Evolutionary conservation across 2,329 filamentous ascomycete species (phyloP).

Genomic region (Penicillium crustosum): DNA sequence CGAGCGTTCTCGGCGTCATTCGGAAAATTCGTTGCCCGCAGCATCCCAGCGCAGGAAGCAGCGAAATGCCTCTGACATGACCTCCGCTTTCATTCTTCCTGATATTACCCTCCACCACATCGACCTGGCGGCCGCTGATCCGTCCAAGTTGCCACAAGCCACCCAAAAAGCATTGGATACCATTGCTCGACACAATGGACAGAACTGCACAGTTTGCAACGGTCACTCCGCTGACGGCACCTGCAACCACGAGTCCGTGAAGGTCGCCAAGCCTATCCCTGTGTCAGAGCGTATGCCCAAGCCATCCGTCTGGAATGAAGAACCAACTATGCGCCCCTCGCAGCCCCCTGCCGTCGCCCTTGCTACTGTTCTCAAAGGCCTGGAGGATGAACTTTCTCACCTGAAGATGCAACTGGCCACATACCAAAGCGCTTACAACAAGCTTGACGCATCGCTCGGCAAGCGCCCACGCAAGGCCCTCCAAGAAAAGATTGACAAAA

Average conservation of each 20-base stretch:
- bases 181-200: constrained; percentile 51
- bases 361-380: constrained; percentile 76
- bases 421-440: constrained; percentile 63
- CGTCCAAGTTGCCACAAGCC: constrained; percentile 38
- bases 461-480: constrained; percentile 64
- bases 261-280: constrained; percentile 51
- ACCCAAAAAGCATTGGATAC: constrained; percentile 44
- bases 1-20: constrained; percentile 39
- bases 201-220: constrained; percentile 59
- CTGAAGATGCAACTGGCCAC: constrained; percentile 67
- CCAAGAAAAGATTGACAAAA: constrained; percentile 59
- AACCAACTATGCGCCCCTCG: constrained; percentile 60
- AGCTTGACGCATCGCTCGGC: constrained; percentile 65
- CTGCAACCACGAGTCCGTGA: constrained; percentile 39
- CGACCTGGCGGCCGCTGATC: constrained; percentile 30
- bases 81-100: constrained; percentile 63
- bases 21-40: constrained; percentile 50
- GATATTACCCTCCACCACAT: constrained; percentile 57
- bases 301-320: constrained; percentile 50
- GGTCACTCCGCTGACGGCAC: constrained; percentile 36
- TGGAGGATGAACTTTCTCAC: constrained; percentile 77
- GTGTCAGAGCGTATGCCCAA: constrained; percentile 51
- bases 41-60: constrained; percentile 53
- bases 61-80: constrained; percentile 55
- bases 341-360: constrained; percentile 71